Base-by-base conservation (phyloP, 495 filamentous ascomycete genomes). In the Hypomontagnella submonticulosa region DNA sequence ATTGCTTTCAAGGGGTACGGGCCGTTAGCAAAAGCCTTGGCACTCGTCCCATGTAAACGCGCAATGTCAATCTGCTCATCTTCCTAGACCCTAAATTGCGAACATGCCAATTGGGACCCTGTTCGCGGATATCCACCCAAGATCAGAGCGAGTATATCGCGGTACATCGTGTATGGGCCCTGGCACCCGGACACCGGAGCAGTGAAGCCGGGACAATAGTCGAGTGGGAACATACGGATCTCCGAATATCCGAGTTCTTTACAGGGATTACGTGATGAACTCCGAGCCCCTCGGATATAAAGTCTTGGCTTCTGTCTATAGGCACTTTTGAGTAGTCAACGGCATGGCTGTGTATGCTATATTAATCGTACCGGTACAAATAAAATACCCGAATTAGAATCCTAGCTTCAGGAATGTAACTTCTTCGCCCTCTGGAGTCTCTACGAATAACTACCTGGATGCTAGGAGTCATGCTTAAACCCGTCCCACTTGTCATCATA, bases 111-210 rank as follows among this genome's bases (percentile, higher is more conserved):
- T 33, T 37, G 7, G 50, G 42, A 2, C 57, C 51, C 51, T 61
- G 49, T 32, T 33, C 44, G 27, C 19, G 56, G 49, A 43, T 60
- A 56, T 37, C 10, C 42, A 52, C 33, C 38, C 44, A 43, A 66
- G 27, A 46, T 61, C 49, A 64, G n/a, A 20, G 40, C 46, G 54
- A 32, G 23, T 53, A 37, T 34, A 56, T 56, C 50, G 23, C 36
- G 12, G 42, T 37, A 50, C 33, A 62, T 55, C 42, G 34, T 15
- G 12, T 41, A 63, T 56, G 59, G 34, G 53, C 49, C 59, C 51
- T 43, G 56, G 41, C 34, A 63, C n/a, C 52, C 52, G 42, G 53
- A 54, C 32, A 5, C 30, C 32, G 42, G 52, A 57, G 16, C 12
- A 8, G 20, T 52, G 48, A 53, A 58, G 47, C 47, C 38, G 9